A percentile compares a stretch with the other conserved stretches of the same genome.
Conservation (phyloP, 1,284 basidiomycete genomes). For the Hemileia vastatrix region DNA sequence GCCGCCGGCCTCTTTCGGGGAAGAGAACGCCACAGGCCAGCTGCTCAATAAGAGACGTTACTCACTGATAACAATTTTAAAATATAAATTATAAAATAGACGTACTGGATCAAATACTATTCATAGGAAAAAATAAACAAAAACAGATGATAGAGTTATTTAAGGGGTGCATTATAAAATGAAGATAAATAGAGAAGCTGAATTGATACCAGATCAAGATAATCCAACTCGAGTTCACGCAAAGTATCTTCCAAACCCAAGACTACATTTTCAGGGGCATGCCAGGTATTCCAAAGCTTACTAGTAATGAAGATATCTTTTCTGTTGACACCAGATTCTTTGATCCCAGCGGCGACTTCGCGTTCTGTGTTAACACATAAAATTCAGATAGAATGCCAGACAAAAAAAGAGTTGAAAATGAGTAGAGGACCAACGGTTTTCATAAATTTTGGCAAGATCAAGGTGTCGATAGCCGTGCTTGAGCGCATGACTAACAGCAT, state of each 20-base stretch:
- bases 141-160: background rate
- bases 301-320: slow-evolving; percentile 50
- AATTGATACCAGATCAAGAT: slow-evolving; percentile 45
- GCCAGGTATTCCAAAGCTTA: slow-evolving; percentile 44
- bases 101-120: slow-evolving; percentile 3
- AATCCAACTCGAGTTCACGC: slow-evolving; percentile 43
- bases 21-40: slow-evolving; percentile 39
- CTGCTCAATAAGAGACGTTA: background rate
- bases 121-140: background rate
- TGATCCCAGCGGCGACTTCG: slow-evolving; percentile 49
- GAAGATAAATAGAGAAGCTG: slow-evolving; percentile 18
- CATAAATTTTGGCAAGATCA: slow-evolving; percentile 21
- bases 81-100: background rate
- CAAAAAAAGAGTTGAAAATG: background rate
- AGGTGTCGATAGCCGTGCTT: slow-evolving; percentile 21
- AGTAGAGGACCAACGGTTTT: slow-evolving; percentile 9
- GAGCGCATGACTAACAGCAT: slow-evolving; percentile 22
- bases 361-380: too few species aligned
- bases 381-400: background rate
- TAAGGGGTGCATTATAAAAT: background rate
- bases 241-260: slow-evolving; percentile 45
- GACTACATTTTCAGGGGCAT: slow-evolving; percentile 41
- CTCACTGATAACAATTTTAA: slow-evolving; percentile 10
- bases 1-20: slow-evolving; percentile 3
- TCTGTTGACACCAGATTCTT: slow-evolving; percentile 47